Evolutionary conservation across 2,329 filamentous ascomycete species (phyloP).

Genomic region (Pseudogymnoascus destructans): DNA sequence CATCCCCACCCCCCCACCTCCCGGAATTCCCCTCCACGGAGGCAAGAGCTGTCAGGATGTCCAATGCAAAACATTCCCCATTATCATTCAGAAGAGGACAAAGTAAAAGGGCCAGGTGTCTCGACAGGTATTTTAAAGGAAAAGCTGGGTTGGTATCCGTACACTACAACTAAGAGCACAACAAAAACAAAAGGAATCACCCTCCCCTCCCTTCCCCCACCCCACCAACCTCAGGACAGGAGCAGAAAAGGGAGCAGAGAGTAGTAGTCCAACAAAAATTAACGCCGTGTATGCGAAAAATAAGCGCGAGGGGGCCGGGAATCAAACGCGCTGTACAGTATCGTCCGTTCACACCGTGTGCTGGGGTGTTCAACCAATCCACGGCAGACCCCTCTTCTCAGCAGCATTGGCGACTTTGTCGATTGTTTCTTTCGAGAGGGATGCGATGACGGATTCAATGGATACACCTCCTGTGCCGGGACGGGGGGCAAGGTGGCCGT

Average conservation of each 20-base stretch:
- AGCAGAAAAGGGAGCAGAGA: background rate
- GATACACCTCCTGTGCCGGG: conserved; percentile 40
- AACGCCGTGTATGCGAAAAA: background rate
- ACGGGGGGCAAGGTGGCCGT: conserved; percentile 12
- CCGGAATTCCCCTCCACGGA: background rate
- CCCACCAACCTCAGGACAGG: no score
- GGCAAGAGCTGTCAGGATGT: background rate
- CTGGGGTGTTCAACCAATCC: background rate
- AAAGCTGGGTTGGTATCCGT: background rate
- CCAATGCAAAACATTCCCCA: background rate
- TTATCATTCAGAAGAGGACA: background rate
- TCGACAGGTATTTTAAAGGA: background rate
- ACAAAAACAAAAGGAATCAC: background rate
- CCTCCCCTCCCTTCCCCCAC: no score
- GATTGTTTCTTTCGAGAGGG: background rate
- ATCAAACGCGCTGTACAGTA: conserved; percentile 4
- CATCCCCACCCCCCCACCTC: background rate
- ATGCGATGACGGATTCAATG: conserved; percentile 22
- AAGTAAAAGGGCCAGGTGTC: background rate
- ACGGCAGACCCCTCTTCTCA: background rate
- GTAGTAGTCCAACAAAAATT: conserved; percentile 1
- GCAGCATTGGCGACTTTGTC: background rate
- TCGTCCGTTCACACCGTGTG: background rate
- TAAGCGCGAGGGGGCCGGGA: background rate
- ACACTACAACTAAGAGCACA: background rate